phyloP scores from a whole-genome alignment of 176 grass and related monocot species.

The Oryza rufipogon region DNA sequence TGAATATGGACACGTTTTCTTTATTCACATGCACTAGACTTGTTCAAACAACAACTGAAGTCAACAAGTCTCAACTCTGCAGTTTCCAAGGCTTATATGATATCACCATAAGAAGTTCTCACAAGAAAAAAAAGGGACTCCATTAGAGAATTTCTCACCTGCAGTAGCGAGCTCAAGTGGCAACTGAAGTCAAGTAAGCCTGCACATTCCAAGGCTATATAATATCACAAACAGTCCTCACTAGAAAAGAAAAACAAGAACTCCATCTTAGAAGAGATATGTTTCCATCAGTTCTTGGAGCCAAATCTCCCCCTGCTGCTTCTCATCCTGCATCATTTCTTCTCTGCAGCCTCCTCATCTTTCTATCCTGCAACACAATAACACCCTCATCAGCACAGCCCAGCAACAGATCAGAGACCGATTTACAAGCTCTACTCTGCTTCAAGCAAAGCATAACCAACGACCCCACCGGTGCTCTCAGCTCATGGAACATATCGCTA shows the following conservation, averaged over 20 bases:
- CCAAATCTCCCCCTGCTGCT: neutral
- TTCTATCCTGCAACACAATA: slow-evolving; percentile 2
- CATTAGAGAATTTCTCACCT: too few relatives aligned
- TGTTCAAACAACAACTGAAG: neutral
- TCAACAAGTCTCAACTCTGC: neutral
- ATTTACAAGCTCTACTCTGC: slow-evolving; percentile 50
- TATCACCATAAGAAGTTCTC: neutral
- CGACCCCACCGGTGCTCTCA: neutral
- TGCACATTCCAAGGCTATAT: too few relatives aligned
- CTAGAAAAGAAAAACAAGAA: too few relatives aligned
- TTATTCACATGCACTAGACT: neutral
- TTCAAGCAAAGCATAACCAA: slow-evolving; percentile 38
- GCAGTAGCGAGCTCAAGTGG: too few relatives aligned
- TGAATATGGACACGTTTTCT: too few relatives aligned
- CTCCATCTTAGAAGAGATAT: neutral
- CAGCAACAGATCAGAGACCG: slow-evolving; percentile 25
- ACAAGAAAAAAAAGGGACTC: neutral
- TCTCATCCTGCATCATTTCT: neutral
- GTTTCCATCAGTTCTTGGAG: neutral
- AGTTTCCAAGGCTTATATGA: neutral
- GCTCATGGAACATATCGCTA: slow-evolving; percentile 40
- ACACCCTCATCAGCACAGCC: neutral
- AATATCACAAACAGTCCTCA: too few relatives aligned
- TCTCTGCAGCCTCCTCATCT: slow-evolving; percentile 13
- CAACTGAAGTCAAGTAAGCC: too few relatives aligned